These are phyloP conservation scores for Melanomma pulvis-pyrius DNA, from an alignment of 495 filamentous ascomycete genomes.

Conservation along the genomic window DNA sequence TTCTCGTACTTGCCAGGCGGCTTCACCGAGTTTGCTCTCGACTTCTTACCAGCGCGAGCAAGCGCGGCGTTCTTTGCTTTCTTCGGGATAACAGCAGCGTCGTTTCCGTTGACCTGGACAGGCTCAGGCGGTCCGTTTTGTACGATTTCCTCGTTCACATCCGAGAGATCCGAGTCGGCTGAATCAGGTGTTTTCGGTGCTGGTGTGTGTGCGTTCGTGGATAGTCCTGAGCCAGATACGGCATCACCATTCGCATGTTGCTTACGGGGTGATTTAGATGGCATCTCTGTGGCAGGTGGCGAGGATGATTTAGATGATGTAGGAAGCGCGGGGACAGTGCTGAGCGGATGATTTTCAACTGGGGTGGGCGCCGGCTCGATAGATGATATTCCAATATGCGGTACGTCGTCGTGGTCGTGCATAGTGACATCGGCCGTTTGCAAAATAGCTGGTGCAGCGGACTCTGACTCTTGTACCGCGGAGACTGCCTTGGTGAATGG, in stretches of 20 bases:
- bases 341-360: constrained; percentile 4
- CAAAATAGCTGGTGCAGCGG: not conserved
- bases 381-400: not conserved
- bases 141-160: constrained; percentile 39
- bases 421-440: not conserved
- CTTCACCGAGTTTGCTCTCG: constrained; percentile 15
- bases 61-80: constrained; percentile 17
- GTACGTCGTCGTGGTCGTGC: not conserved
- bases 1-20: constrained; percentile 15
- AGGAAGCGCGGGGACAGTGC: constrained; percentile 2
- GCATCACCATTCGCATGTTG: constrained; percentile 1
- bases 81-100: constrained; percentile 2
- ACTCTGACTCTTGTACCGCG: not conserved
- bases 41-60: constrained; percentile 33
- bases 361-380: not conserved
- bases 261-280: constrained; percentile 17
- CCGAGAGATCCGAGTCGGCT: constrained; percentile 35
- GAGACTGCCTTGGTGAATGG: not conserved
- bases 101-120: constrained; percentile 12
- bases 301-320: constrained; percentile 3
- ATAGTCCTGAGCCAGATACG: not conserved
- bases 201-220: not conserved
- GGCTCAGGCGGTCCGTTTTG: constrained; percentile 22
- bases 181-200: constrained; percentile 10
- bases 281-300: constrained; percentile 7